Conservation (phyloP, 495 filamentous ascomycete genomes). For the Aspergillus hancockii region DNA sequence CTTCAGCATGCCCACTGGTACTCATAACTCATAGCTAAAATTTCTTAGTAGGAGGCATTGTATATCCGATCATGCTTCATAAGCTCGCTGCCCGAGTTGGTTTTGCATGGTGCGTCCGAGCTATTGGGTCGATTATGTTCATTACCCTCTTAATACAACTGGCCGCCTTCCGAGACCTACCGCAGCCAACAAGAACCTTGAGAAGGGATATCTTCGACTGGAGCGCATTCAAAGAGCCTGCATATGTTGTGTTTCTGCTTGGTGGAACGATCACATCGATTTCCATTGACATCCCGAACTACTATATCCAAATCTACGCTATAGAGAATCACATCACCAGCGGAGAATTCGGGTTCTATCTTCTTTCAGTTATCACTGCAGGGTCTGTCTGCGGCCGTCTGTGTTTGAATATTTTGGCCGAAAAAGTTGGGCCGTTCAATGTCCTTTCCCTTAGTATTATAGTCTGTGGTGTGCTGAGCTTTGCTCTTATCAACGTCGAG, state of each 20-base stretch:
- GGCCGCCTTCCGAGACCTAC: conserved; percentile 41
- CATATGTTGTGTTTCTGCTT: conserved; percentile 34
- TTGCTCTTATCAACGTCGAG: not conserved
- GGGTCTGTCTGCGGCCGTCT: conserved; percentile 5
- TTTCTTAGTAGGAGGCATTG: conserved; percentile 44
- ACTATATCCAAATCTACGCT: conserved; percentile 31
- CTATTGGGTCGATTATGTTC: conserved; percentile 49
- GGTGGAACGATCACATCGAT: conserved; percentile 27
- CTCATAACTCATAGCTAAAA: not conserved
- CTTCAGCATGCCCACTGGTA: no score
- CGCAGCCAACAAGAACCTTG: conserved; percentile 9
- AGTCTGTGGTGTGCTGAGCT: not conserved
- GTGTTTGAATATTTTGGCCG: conserved; percentile 7
- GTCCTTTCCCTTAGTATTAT: conserved; percentile 7
- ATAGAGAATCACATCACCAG: not conserved
- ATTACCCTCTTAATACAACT: conserved; percentile 43
- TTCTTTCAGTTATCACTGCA: conserved; percentile 2
- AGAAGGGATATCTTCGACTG: conserved; percentile 28
- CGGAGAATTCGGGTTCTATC: not conserved
- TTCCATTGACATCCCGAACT: conserved; percentile 33
- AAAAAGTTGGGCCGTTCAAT: conserved; percentile 43
- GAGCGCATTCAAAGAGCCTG: conserved; percentile 31
- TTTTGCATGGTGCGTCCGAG: conserved; percentile 49
- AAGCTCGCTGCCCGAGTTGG: conserved; percentile 41
- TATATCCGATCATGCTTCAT: conserved; percentile 51